Conservation (phyloP, 2,329 filamentous ascomycete species). For the Botrytis medusae region DNA sequence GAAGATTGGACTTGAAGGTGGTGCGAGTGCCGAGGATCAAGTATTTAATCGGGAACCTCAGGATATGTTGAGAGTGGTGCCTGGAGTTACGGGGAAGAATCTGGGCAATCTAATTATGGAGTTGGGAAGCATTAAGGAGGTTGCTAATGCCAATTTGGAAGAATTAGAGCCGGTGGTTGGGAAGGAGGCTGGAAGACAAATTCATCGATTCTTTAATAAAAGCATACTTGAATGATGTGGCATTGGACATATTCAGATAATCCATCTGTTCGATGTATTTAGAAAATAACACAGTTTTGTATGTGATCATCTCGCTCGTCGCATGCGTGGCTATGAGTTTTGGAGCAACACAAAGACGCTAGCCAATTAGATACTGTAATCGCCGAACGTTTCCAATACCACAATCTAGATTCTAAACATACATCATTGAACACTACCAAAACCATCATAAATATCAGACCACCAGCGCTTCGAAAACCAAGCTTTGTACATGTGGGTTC, state of each 20-base stretch:
- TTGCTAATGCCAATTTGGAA: constrained; percentile 80
- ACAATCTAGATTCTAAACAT: neutral
- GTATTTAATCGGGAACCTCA: constrained; percentile 82
- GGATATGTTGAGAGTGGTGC: constrained; percentile 84
- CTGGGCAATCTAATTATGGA: constrained; percentile 70
- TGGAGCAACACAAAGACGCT: neutral
- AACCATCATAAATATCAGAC: neutral
- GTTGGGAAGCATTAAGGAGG: constrained; percentile 72
- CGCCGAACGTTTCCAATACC: too few species aligned
- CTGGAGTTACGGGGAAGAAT: constrained; percentile 79
- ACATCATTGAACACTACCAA: neutral
- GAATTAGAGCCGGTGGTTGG: constrained; percentile 76
- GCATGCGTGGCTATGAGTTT: neutral
- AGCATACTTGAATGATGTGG: constrained; percentile 34
- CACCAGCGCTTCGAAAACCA: neutral
- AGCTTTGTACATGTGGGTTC: neutral
- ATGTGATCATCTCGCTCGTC: neutral
- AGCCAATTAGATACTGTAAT: neutral
- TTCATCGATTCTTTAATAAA: constrained; percentile 75
- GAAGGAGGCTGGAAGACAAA: constrained; percentile 71
- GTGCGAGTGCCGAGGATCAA: constrained; percentile 62
- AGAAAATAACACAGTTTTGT: neutral
- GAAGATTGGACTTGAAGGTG: constrained; percentile 71
- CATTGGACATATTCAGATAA: neutral
- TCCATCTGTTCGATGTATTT: neutral